Base-by-base conservation (phyloP, 805 yeast species). In the Myxozyma sirexii region DNA sequence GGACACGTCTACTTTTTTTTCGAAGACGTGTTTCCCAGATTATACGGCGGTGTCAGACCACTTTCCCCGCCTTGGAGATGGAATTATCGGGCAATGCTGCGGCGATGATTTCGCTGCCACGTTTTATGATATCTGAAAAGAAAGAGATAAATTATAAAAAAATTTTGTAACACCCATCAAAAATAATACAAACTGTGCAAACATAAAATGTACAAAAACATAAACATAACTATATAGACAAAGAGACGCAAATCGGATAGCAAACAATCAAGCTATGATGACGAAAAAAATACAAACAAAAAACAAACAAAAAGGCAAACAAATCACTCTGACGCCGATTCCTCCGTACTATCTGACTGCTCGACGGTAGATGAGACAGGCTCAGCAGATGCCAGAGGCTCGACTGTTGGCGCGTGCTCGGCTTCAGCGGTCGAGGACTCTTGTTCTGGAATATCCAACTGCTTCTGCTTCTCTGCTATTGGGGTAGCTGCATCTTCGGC, bases 41-140 rank as follows among this genome's bases (percentile, higher is more conserved):
- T 79, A 27, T 57, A 68, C 17, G 52, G 49, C 15, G 75, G 75
- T 19, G 46, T 54, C 19, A 65, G 77, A 35, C 73, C 74, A 1
- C 66, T 79, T 27, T 67, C 72, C n/a, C 82, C 82, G 7, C 74
- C 79, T 4, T 79, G 82, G 81, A 62, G 73, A 47, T 75, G 69
- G 69, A 43, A 49, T 19, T 46, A 29, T n/a, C 10, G 50, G 27
- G 26, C 38, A 4, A 13, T 27, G 3, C 27, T 27, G 2, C 31
- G 50, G 45, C 45, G 45, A 15, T 41, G 42, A 38, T 38, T 3
- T 33, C 12, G 3, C 5, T 33, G 37, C 12, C n/a, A 12, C n/a
- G 37, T 2, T 12, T 33, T 33, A 3, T 33, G 37, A 3, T 13
- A n/a, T 33, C 15, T 12, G 6, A 33, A 7, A 29, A 29, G 10